Evolutionary conservation across 495 filamentous ascomycete species (phyloP), one percentile per base, ranked within the genome.

Genomic region (Podospora pseudoanserina): DNA sequence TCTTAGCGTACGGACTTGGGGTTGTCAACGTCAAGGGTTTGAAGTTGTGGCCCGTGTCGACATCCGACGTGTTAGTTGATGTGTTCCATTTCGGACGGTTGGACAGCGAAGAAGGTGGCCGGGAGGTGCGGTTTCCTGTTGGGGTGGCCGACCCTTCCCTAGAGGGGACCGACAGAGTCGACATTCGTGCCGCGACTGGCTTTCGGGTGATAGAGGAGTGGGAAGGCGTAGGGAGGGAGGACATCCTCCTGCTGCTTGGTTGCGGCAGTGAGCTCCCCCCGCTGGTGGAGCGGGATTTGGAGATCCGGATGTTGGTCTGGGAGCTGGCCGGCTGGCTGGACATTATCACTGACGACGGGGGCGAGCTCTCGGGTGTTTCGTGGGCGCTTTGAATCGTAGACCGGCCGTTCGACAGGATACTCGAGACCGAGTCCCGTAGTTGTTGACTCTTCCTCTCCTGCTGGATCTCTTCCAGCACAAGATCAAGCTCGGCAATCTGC

Each of bases 361-460:
- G 95, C 4, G 94, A 97, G 81, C 87, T 96, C 64, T 88, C 90
- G 1, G 91, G 95, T 2, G 92, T 97, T 64, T 91, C 92, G 60
- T 87, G 81, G 30, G 87, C 84, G 76, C 90, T 95, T 69, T 85
- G 86, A 18, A 89, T 79, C 15, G 89, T 86, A 1, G 93, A 95
- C 70, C 88, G 87, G 74, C 97, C 95, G 70, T 91, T 90, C 0
- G 94, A 96, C 19, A 95, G 79, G 70, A 97, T 91, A 72, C 89
- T 97, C 3, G 94, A 97, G 65, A 98, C 90, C 0, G 94, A 98
- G 76, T 98, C 95, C 34, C 95, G 89, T 64, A 97, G 83, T 67
- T 90, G 91, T 74, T 95, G 91, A 34, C 82, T 86, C 63, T 82
- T 82, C 71, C 86, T 85, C 57, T 90, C 87, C 19, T 82, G 76